Conservation (phyloP, 2,329 filamentous ascomycete genomes). For the Verticillium klebahnii region DNA sequence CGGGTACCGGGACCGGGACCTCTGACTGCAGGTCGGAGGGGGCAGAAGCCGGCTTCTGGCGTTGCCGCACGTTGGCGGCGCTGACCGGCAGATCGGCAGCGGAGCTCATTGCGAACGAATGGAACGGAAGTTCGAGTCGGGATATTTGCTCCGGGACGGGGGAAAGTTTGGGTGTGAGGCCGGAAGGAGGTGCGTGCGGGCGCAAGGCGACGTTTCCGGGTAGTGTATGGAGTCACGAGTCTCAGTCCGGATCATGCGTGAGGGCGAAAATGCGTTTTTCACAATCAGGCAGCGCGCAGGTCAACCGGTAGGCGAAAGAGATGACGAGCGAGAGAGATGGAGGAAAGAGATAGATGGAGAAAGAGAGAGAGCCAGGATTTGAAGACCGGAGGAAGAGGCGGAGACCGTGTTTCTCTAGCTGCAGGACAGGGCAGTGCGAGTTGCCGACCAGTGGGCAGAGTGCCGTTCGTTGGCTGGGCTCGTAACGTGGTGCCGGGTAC, state of each 20-base stretch:
- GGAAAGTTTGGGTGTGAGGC: background rate
- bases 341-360: background rate
- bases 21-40: background rate
- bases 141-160: background rate
- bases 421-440: background rate
- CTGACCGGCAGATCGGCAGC: conserved; percentile 16
- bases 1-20: background rate
- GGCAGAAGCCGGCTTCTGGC: conserved; percentile 12
- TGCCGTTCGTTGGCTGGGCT: background rate
- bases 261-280: background rate
- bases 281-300: background rate
- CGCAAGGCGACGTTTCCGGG: background rate
- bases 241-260: background rate
- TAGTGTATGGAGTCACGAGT: background rate
- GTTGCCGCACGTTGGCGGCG: conserved; percentile 23
- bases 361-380: background rate
- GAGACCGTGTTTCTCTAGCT: background rate
- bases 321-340: background rate
- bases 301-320: background rate
- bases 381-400: background rate
- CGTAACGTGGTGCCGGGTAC: background rate
- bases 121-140: background rate
- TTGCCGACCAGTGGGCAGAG: background rate
- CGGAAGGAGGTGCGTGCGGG: background rate
- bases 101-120: conserved; percentile 22